Base-by-base conservation (phyloP, 176 grass and related monocot genomes). In the Musa troglodytarum region DNA sequence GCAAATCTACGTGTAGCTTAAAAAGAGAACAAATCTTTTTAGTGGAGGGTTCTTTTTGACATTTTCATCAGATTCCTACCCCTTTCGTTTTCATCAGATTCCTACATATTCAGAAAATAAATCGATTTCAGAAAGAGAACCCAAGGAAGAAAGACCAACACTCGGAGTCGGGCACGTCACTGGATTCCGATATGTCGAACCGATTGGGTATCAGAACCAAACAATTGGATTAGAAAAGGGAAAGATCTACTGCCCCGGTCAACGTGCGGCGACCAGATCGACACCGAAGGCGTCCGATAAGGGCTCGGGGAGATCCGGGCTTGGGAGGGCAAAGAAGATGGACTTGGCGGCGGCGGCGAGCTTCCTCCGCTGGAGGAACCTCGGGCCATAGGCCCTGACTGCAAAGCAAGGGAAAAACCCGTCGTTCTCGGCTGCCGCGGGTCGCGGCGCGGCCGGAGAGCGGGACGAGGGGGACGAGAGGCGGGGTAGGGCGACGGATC, bases 341-440 rank as follows among this genome's bases (percentile, higher is more conserved):
- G 52, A 76, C 81, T 89, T 96, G 11, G 85, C 78, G 58, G 87
- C 34, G 34, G 34, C 85, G 11, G 53, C 63, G 11, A 86, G 63
- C 75, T 89, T 96, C 89, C 87, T 96, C 82, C 92, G 64, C 63
- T 86, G 87, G 17, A 66, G 84, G 62, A 15, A 92, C 1, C 71
- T 58, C 11, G 84, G 86, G 6, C 75, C 63, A 11, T 83, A 57
- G 55, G 76, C 2, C 49, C 84, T 66, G 17, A 79, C 72, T 8
- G 74, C 64, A 52, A 89, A 87, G 80, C 72, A 82, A 53, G 82
- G 92, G 63, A 65, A 54, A 3, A 68, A 3, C 11, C 65, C 49
- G 50, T 66, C 77, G 0, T n/a, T 55, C 34, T 68, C 17, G 0
- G 74, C 50, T 2, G 74, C 19, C 0, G 65, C 15, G 49, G 71